Evolutionary conservation across 2,329 filamentous ascomycete species (phyloP).

Genomic region (Zasmidium citrigriseum): DNA sequence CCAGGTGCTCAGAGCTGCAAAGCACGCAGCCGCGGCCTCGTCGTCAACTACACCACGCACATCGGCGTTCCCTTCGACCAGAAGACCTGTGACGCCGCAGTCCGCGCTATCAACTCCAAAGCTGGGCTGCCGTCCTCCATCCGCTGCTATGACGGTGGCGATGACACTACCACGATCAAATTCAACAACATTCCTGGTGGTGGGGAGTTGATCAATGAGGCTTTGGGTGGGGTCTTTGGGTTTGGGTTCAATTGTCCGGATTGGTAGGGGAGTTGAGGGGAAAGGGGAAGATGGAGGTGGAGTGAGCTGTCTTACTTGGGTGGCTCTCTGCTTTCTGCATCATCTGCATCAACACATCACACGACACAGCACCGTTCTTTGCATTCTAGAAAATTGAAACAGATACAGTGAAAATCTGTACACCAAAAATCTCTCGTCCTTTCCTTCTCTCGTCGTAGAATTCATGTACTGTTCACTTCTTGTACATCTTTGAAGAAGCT

Average conservation of each 20-base stretch:
- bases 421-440: no score
- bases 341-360: no score
- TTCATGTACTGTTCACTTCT: no score
- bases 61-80: background rate
- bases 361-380: no score
- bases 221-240: background rate
- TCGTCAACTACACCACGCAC: background rate
- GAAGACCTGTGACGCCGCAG: background rate
- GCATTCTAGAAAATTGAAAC: no score
- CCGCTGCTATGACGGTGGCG: background rate
- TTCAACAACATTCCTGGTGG: background rate
- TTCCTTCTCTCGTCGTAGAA: no score
- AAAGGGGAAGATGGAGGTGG: background rate
- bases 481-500: no score
- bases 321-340: no score
- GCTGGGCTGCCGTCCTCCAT: background rate
- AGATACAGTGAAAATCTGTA: no score
- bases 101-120: background rate
- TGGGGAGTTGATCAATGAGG: background rate
- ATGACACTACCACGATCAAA: background rate
- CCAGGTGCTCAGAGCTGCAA: background rate
- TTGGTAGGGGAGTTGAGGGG: background rate
- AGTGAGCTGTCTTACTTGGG: no score
- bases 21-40: background rate
- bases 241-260: background rate